These are phyloP conservation scores for Pseudogymnoascus sp. DNA, from an alignment of 2,329 filamentous ascomycete species.

Conservation along the genomic window DNA sequence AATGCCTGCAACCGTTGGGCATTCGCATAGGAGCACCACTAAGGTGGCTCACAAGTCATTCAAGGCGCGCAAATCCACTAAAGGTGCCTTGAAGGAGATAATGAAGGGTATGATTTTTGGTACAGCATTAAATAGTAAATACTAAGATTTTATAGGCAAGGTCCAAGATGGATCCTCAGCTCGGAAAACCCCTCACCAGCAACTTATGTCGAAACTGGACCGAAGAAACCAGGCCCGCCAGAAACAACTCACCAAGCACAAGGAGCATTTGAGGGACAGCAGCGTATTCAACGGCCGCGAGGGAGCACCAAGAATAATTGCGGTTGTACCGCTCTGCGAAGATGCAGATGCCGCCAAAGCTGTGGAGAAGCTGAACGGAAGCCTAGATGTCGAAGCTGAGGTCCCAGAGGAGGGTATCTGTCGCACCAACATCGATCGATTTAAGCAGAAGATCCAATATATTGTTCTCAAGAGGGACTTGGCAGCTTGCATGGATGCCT, in stretches of 20 bases:
- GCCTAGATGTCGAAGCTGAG: conserved; percentile 69
- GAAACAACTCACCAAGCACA: conserved; percentile 73
- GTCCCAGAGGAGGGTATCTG: conserved; percentile 50
- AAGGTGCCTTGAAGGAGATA: conserved; percentile 75
- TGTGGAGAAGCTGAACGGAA: conserved; percentile 64
- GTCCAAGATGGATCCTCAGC: conserved; percentile 64
- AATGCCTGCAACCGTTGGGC: conserved; percentile 66
- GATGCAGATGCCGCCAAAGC: conserved; percentile 62
- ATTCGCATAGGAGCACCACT: conserved; percentile 89
- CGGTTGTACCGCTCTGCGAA: conserved; percentile 74
- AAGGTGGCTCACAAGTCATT: conserved; percentile 84
- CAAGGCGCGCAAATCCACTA: conserved; percentile 87
- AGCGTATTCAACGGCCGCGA: conserved; percentile 81
- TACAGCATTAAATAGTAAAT: conserved; percentile 7
- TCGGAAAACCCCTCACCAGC: conserved; percentile 87
- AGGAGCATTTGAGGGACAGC: conserved; percentile 70
- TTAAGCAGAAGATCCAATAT: conserved; percentile 92
- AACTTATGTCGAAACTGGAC: conserved; percentile 96
- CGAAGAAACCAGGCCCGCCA: conserved; percentile 93
- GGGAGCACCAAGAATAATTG: conserved; percentile 80
- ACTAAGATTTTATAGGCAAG: conserved; percentile 53
- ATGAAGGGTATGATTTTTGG: conserved; percentile 61
- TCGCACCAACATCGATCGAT: conserved; percentile 72
- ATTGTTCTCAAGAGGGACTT: conserved; percentile 68
- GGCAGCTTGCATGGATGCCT: conserved; percentile 73